Conservation (phyloP, 495 filamentous ascomycete species). For the Xylaria grammica region DNA sequence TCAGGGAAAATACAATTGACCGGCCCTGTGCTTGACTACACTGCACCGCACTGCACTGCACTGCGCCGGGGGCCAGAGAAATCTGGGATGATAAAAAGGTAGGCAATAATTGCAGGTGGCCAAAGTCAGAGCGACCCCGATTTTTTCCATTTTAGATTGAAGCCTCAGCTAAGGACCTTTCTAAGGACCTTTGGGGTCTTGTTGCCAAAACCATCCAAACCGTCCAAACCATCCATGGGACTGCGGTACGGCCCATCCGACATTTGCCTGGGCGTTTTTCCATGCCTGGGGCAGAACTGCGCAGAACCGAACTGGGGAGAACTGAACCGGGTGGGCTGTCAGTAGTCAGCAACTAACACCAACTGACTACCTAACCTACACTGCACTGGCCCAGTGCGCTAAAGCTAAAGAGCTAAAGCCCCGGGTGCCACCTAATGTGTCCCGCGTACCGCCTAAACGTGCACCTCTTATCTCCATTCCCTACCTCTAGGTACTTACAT, state of each 20-base stretch:
- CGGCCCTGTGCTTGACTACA: conserved; percentile 2
- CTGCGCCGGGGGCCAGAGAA: neutral
- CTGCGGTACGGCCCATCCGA: too few relatives aligned
- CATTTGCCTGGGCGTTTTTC: too few relatives aligned
- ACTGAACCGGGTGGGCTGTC: too few relatives aligned
- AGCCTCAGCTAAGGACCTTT: neutral
- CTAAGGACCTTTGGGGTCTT: too few relatives aligned
- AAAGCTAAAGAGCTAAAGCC: neutral
- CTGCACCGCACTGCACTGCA: neutral
- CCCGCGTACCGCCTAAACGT: conserved; percentile 2
- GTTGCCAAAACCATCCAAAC: too few relatives aligned
- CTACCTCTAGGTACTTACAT: neutral
- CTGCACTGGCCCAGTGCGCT: too few relatives aligned
- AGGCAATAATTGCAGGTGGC: conserved; percentile 1
- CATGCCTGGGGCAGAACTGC: too few relatives aligned
- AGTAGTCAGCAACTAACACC: too few relatives aligned
- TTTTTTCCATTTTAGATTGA: neutral
- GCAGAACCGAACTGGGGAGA: too few relatives aligned
- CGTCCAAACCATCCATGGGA: too few relatives aligned
- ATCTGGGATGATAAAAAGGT: neutral
- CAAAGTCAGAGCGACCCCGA: neutral
- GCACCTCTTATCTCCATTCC: conserved; percentile 7
- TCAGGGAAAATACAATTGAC: neutral
- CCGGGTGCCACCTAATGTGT: conserved; percentile 11
- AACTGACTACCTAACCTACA: too few relatives aligned